Percentiles rank a stretch among this genome's conserved stretches.
Evolutionary conservation across 2,329 filamentous ascomycete species (phyloP).

Genomic region (Aureobasidium sp.): DNA sequence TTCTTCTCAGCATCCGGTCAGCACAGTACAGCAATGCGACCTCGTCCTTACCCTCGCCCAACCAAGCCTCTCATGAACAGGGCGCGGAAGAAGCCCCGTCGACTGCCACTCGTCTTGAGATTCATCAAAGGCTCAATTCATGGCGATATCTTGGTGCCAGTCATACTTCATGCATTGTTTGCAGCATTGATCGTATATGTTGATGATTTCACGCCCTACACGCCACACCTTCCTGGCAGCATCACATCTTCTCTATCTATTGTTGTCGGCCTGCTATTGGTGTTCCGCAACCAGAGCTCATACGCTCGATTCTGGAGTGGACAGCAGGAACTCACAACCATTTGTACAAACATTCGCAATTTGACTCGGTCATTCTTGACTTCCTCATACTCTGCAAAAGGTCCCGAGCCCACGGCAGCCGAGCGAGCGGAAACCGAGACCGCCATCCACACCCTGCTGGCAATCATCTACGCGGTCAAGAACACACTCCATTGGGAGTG

Average conservation of each 20-base stretch:
- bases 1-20: neutral
- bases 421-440: conserved; percentile 54
- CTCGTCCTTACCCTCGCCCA: neutral
- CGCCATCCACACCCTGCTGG: conserved; percentile 52
- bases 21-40: neutral
- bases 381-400: conserved; percentile 32
- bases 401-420: conserved; percentile 28
- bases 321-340: conserved; percentile 44
- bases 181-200: conserved; percentile 53
- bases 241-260: conserved; percentile 59
- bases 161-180: conserved; percentile 52
- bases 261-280: conserved; percentile 60
- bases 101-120: conserved; percentile 57
- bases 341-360: conserved; percentile 54
- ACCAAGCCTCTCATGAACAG: conserved; percentile 5
- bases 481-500: conserved; percentile 59
- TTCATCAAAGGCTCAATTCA: conserved; percentile 61
- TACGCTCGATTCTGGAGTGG: conserved; percentile 58
- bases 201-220: conserved; percentile 40
- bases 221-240: conserved; percentile 46
- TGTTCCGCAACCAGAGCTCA: conserved; percentile 58
- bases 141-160: conserved; percentile 49
- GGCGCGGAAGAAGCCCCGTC: conserved; percentile 36
- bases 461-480: conserved; percentile 57
- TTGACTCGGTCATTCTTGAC: conserved; percentile 51